Evolutionary conservation across 148 eudicot genomes (phyloP), one percentile per base, ranked within the genome.

Genomic region (Pouteria glomerata): DNA sequence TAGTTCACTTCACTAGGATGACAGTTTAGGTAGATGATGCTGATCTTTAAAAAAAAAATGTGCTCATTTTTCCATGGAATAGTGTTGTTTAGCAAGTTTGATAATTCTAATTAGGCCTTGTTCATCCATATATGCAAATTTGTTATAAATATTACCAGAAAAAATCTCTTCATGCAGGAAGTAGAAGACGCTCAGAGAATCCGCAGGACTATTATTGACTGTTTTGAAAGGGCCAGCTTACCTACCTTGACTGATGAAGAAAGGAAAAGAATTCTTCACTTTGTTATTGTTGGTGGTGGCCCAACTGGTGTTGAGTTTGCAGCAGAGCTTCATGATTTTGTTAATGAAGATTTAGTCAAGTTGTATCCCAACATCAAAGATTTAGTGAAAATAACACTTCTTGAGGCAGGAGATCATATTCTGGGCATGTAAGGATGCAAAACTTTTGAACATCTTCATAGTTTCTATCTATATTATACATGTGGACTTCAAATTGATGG

Each of bases 301-400:
- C 89, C 89, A 50, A 63, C 86, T 19, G 89, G 89, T 27, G 89
- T 85, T n/a, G 89, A 85, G 79, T 85, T 85, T 78, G 84, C 89
- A 19, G 86, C 86, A 6, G 89, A 80, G 71, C 89, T 85, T 71
- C 89, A 85, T 69, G 89, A 85, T 70, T 85, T 80, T 71, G 86
- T 85, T 34, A 70, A 21, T 24, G 82, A 85, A 76, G 89, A 85
- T 57, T 56, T 85, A 39, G 79, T 70, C 30, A 85, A 78, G 56
- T 69, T 85, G n/a, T 82, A 82, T 63, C 89, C 89, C 3, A 30
- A 66, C 11, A 73, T 82, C 21, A 71, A 85, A 57, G 79, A 78
- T 44, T 48, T 78, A 60, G 86, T 76, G 6, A 85, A 67, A 61
- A 82, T 85, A 58, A 82, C 86, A 52, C 82, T 85, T 42, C 78